These are phyloP conservation scores for Linum lewisii DNA, from an alignment of 345 rosid genomes.

Conservation along the genomic window DNA sequence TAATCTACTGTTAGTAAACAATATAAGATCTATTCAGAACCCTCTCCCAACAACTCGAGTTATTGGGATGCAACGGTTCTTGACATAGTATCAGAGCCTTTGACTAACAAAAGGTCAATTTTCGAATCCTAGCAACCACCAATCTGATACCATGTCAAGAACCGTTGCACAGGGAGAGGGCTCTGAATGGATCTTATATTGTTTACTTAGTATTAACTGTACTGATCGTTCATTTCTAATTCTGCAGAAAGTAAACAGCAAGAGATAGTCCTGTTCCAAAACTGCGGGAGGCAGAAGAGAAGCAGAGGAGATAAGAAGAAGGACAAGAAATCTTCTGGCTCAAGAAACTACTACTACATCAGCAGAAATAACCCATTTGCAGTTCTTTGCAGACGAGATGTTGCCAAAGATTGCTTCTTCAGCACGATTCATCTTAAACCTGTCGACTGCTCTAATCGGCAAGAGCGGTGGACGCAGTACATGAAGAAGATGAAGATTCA, in stretches of 20 bases:
- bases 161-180: too few relatives aligned
- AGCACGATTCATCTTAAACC: constrained; percentile 40
- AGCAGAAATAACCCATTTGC: constrained; percentile 15
- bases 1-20: too few relatives aligned
- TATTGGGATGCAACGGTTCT: too few relatives aligned
- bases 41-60: too few relatives aligned
- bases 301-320: constrained; percentile 9
- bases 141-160: too few relatives aligned
- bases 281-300: constrained; percentile 18
- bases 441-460: constrained; percentile 12
- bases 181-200: background rate
- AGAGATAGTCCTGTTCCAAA: constrained; percentile 18
- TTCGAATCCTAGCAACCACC: too few relatives aligned
- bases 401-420: constrained; percentile 49
- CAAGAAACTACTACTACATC: constrained; percentile 6
- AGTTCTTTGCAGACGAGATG: constrained; percentile 45
- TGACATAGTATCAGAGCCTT: too few relatives aligned
- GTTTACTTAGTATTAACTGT: background rate
- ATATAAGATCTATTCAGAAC: too few relatives aligned
- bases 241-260: constrained; percentile 15
- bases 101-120: too few relatives aligned
- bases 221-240: background rate
- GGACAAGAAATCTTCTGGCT: constrained; percentile 10
- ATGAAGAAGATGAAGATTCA: constrained; percentile 43
- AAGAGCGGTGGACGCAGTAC: constrained; percentile 18